Evolutionary conservation across 169 alveolate genomes (phyloP), one percentile per base, ranked within the genome.

Genomic region (Cyclospora cayetanensis): DNA sequence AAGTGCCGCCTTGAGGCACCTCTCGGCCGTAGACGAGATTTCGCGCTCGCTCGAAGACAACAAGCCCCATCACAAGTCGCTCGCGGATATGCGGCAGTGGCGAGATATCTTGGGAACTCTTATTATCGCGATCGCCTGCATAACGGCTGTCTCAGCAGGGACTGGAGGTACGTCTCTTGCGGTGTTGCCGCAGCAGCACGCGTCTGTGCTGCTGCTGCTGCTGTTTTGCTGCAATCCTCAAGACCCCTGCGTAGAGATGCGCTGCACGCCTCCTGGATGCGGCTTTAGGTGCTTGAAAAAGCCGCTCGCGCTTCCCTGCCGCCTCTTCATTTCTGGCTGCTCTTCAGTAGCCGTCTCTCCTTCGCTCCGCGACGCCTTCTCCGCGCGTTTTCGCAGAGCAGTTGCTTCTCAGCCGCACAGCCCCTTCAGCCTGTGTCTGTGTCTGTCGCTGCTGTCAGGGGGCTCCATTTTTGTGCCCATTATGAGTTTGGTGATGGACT

Each of bases 401-500:
- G 55, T 15, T 46, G 55, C 55, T 46, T 7, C 55, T 46, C 55
- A 46, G 55, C 55, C 7, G 55, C 55, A 15, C 34, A 42, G 77
- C 52, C n/a, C n/a, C n/a, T n/a, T n/a, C n/a, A n/a, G 72, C 39
- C n/a, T 60, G 72, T 60, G 79, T 2, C 72, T 3, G 37, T 27
- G 41, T 11, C 20, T 20, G 3, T 22, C 31, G 20, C 9, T 9
- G 29, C 41, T 5, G n/a, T 90, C 76, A 52, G 93, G 95, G 20
- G 93, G 95, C 20, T 93, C 91, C 4, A 80, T 92, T 7, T 86
- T 42, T 80, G 93, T 89, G 34, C 93, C 93, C n/a, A 46, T 92
- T 0, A 18, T 89, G 70, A 34, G 52, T 20, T 89, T 92, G n/a
- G 74, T 92, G 11, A 77, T 86, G 91, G 60, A 87, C 25, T 92